phyloP scores from a whole-genome alignment of 768 basidiomycete genomes.

The Termitomyces sp. region DNA sequence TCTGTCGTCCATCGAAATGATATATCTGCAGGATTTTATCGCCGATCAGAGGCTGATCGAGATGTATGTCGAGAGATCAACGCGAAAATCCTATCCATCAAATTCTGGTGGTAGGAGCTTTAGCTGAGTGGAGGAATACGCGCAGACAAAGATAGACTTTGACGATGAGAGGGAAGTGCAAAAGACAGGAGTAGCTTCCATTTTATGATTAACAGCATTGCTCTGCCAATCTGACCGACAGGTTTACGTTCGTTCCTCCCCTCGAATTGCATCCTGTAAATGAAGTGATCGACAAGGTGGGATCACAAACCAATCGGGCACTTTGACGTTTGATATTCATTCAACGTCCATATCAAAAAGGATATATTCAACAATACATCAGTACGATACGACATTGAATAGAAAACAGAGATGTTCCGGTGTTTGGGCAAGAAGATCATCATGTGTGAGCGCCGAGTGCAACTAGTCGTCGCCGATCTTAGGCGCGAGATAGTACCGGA shows the following conservation, averaged over 20 bases:
- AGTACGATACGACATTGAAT: neutral
- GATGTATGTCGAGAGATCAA: no score
- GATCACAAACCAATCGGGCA: neutral
- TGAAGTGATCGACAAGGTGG: neutral
- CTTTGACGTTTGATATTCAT: no score
- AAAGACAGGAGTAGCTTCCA: neutral
- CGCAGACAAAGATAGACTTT: neutral
- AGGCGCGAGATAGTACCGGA: constrained; percentile 94
- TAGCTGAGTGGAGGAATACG: no score
- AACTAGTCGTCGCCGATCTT: constrained; percentile 78
- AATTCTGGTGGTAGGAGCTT: no score
- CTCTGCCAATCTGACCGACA: neutral
- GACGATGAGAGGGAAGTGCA: neutral
- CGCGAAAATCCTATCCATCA: no score
- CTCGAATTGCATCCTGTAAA: neutral
- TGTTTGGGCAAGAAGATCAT: neutral
- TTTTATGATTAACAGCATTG: neutral
- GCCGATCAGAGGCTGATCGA: no score
- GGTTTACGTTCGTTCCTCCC: neutral
- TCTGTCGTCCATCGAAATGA: no score
- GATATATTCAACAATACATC: constrained; percentile 4
- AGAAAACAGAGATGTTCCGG: neutral
- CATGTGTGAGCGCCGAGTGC: neutral
- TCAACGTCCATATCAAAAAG: neutral
- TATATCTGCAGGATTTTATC: no score